Evolutionary conservation across 345 rosid genomes (phyloP).

Genomic region (Bruguiera gymnorhiza): DNA sequence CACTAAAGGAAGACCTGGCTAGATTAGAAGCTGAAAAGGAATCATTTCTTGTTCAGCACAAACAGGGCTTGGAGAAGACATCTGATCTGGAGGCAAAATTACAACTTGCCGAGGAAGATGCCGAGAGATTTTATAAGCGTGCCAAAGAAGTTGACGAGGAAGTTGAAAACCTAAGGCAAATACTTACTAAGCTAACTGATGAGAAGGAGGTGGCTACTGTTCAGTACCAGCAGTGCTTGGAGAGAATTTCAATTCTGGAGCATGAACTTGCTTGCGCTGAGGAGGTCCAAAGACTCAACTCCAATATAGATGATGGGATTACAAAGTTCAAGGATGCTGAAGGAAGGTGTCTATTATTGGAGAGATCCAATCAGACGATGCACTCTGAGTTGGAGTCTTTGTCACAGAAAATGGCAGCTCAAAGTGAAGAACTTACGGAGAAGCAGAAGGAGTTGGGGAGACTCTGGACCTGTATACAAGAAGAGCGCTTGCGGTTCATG

Average conservation of each 20-base stretch:
- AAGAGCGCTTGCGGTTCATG: slow-evolving; percentile 74
- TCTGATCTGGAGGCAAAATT: slow-evolving; percentile 58
- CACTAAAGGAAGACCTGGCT: slow-evolving; percentile 54
- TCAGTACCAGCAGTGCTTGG: slow-evolving; percentile 71
- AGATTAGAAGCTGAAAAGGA: slow-evolving; percentile 67
- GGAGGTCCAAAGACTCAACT: slow-evolving; percentile 65
- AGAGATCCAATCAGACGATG: slow-evolving; percentile 69
- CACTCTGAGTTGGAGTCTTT: slow-evolving; percentile 64
- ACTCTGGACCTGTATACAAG: slow-evolving; percentile 82
- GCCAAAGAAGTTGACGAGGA: slow-evolving; percentile 69
- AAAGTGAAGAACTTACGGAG: slow-evolving; percentile 71
- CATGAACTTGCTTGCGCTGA: slow-evolving; percentile 57
- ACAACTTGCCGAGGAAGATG: slow-evolving; percentile 56
- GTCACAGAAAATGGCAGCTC: slow-evolving; percentile 55
- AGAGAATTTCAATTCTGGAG: slow-evolving; percentile 65
- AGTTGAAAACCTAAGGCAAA: slow-evolving; percentile 64
- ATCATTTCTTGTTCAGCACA: slow-evolving; percentile 50
- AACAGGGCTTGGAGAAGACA: slow-evolving; percentile 53
- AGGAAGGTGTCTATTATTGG: slow-evolving; percentile 71
- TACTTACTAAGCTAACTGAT: slow-evolving; percentile 46
- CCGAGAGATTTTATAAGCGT: slow-evolving; percentile 41
- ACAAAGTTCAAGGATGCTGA: slow-evolving; percentile 72
- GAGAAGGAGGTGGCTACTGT: slow-evolving; percentile 67
- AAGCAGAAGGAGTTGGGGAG: slow-evolving; percentile 85
- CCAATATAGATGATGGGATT: slow-evolving; percentile 60